Evolutionary conservation across 345 rosid genomes (phyloP), one percentile per base, ranked within the genome.

Genomic region (Lumnitzera littorea): DNA sequence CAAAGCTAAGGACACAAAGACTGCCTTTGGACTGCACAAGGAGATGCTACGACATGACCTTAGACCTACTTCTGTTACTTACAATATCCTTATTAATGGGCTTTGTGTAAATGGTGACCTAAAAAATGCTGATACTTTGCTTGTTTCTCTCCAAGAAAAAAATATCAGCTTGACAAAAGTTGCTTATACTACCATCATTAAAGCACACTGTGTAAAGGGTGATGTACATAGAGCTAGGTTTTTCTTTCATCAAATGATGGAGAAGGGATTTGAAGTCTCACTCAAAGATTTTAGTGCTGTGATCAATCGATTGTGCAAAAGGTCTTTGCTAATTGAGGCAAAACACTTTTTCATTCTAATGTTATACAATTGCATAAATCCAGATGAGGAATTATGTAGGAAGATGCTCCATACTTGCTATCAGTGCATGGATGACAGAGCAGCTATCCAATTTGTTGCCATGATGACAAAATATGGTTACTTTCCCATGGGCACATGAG

Each of bases 191-290:
- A 79, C 87, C 53, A 41, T 87, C 62, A 72, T 90, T 66, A 90
- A 83, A 72, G 92, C 85, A 62, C 90, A 87, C 70, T 87, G 95
- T 62, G 83, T 61, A 24, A 87, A 82, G 67, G 95, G 95, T 52
- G 82, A 83, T 70, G 81, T 73, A 17, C 51, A 65, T 61, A 70
- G 24, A 46, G 88, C 80, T 23, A 58, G 58, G 43, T 24, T 51
- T 41, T 73, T 72, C 57, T 87, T 90, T 51, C 6, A 2, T 67
- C 79, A 77, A 67, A 74, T 90, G 84, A 57, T 83, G 66, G 84
- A 80, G 57, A 74, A 73, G 60, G 87, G 85, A 47, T 80, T 78
- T 48, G 74, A 83, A 62, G 71, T 85, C 67, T 78, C 87, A 15
- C 70, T 85, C 14, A 72, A 67, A 59, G 97, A 87, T 72, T 90